A percentile compares a stretch with the other conserved stretches of the same genome.
Conservation (phyloP, 164 flowering plant species). For the Berberis thunbergii region DNA sequence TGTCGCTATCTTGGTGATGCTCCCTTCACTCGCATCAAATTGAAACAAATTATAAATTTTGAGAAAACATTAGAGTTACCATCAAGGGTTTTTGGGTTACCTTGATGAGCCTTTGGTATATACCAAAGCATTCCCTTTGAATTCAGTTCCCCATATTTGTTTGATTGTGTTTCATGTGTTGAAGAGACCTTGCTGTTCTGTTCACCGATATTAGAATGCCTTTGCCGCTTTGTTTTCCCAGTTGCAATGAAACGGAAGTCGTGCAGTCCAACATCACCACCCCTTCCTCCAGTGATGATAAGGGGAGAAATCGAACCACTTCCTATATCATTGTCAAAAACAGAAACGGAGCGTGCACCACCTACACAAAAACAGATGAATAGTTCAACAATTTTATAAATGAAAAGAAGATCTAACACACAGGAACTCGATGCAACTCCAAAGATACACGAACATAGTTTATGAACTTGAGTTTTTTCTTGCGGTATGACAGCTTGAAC, state of each 20-base stretch:
- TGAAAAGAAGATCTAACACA: neutral
- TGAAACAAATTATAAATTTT: too few species aligned
- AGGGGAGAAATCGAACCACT: constrained; percentile 87
- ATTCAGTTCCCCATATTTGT: constrained; percentile 48
- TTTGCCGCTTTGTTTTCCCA: constrained; percentile 64
- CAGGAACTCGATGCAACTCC: neutral
- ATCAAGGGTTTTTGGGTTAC: constrained; percentile 24
- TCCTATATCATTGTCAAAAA: constrained; percentile 81
- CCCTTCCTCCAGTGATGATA: constrained; percentile 87
- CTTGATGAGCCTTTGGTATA: constrained; percentile 94
- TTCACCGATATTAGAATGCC: constrained; percentile 31
- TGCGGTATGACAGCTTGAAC: neutral
- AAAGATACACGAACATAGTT: neutral
- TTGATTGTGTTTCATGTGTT: constrained; percentile 17
- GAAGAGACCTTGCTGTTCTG: constrained; percentile 21
- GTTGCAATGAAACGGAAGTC: constrained; percentile 95
- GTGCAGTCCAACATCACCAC: constrained; percentile 88
- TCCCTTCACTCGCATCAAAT: constrained; percentile 37
- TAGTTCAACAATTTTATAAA: neutral
- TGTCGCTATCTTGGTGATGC: constrained; percentile 67
- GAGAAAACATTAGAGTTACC: neutral
- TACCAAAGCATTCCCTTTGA: constrained; percentile 95
- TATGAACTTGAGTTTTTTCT: neutral
- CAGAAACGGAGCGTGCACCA: constrained; percentile 80
- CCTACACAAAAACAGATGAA: constrained; percentile 38